Evolutionary conservation across 2,329 filamentous ascomycete genomes (phyloP).

Genomic region (Clarireedia monteithiana): DNA sequence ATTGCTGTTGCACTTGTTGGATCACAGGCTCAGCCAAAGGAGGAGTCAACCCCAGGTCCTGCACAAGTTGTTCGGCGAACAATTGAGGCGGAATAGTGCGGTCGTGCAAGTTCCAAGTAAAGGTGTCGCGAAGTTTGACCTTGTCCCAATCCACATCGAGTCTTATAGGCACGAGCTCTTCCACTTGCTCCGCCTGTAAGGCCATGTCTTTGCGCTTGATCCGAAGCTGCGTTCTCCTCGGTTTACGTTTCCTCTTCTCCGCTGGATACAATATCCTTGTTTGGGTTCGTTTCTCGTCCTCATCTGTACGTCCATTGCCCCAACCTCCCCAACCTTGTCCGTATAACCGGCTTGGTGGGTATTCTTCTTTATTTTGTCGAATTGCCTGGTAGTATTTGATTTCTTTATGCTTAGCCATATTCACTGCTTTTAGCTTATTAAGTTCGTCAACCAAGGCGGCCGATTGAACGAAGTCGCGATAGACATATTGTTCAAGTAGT

Average conservation of each 20-base stretch:
- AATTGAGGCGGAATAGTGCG: constrained; percentile 70
- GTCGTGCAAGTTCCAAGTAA: constrained; percentile 97
- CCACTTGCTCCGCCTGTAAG: constrained; percentile 80
- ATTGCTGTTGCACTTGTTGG: constrained; percentile 56
- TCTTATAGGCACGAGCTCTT: constrained; percentile 85
- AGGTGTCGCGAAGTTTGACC: constrained; percentile 90
- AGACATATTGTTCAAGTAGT: constrained; percentile 55
- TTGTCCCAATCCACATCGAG: constrained; percentile 95
- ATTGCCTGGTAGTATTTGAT: constrained; percentile 62
- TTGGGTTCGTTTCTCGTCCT: constrained; percentile 40
- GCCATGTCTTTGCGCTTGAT: constrained; percentile 73
- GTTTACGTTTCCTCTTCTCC: constrained; percentile 68
- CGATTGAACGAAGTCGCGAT: constrained; percentile 53
- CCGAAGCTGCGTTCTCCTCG: constrained; percentile 65
- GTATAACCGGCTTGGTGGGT: constrained; percentile 50
- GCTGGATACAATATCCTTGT: constrained; percentile 64
- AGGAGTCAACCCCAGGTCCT: constrained; percentile 77
- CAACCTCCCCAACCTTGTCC: constrained; percentile 79
- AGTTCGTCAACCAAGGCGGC: constrained; percentile 42
- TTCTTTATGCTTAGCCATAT: constrained; percentile 58
- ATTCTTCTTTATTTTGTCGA: constrained; percentile 47
- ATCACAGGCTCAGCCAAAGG: constrained; percentile 58
- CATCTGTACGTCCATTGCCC: constrained; percentile 80
- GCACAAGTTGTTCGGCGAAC: constrained; percentile 83
- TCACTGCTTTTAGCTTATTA: constrained; percentile 45